phyloP scores from a whole-genome alignment of 331 rosid genomes.

The Cydonia oblonga region DNA sequence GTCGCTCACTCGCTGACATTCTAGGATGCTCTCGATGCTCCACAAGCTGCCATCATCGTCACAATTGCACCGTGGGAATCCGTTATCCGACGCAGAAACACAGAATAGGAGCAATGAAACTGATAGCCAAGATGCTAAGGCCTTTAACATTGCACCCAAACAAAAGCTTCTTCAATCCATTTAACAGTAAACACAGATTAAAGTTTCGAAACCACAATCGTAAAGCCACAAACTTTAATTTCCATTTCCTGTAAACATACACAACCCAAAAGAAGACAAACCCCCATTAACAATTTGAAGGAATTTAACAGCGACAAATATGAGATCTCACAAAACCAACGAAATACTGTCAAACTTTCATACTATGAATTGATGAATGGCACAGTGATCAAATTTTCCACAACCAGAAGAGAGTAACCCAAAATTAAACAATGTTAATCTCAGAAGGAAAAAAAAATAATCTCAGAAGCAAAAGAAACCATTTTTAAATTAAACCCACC shows the following conservation, averaged over 20 bases:
- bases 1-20: conserved; percentile 91
- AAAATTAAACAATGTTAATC: conserved; percentile 15
- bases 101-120: conserved; percentile 37
- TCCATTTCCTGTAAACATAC: conserved; percentile 43
- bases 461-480: conserved; percentile 17
- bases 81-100: conserved; percentile 55
- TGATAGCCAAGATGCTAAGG: conserved; percentile 66
- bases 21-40: conserved; percentile 80
- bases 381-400: conserved; percentile 33
- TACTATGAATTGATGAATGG: conserved; percentile 24
- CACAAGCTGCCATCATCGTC: conserved; percentile 85
- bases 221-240: conserved; percentile 19
- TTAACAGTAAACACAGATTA: conserved; percentile 13
- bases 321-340: conserved; percentile 15
- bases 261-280: conserved; percentile 1
- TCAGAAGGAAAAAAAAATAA: conserved; percentile 2
- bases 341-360: no score
- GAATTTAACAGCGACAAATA: conserved; percentile 7
- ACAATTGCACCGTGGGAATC: conserved; percentile 77
- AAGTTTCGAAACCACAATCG: conserved; percentile 11
- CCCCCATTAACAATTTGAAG: conserved; percentile 12
- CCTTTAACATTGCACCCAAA: conserved; percentile 78
- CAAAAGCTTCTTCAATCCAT: conserved; percentile 56
- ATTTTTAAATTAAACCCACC: conserved; percentile 33
- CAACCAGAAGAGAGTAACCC: conserved; percentile 3